Conservation (phyloP, 1,284 basidiomycete species). For the Rugosomyces carneus region DNA sequence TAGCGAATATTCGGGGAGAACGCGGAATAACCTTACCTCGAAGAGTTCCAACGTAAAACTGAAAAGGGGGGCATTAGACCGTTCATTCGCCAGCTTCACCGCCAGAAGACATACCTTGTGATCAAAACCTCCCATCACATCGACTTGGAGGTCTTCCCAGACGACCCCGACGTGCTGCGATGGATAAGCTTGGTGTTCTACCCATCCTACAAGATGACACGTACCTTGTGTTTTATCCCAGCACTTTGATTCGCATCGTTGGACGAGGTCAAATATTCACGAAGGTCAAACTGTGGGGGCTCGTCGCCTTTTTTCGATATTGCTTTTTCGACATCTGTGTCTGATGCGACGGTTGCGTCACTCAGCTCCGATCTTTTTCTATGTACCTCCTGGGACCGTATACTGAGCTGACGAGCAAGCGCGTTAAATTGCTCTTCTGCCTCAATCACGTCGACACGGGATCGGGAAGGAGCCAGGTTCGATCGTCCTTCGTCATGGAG, state of each 20-base stretch:
- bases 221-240: slow-evolving; percentile 72
- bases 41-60: slow-evolving; percentile 66
- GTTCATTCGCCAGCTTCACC: neutral
- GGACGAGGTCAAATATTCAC: slow-evolving; percentile 68
- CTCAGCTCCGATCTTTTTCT: slow-evolving; percentile 14
- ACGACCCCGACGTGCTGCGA: slow-evolving; percentile 67
- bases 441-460: slow-evolving; percentile 34
- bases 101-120: slow-evolving; percentile 40
- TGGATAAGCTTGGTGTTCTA: neutral
- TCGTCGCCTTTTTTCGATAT: slow-evolving; percentile 39
- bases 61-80: neutral
- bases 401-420: slow-evolving; percentile 35
- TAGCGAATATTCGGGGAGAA: slow-evolving; percentile 2
- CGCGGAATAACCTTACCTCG: slow-evolving; percentile 33
- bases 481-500: slow-evolving; percentile 19
- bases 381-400: slow-evolving; percentile 18
- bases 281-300: slow-evolving; percentile 53
- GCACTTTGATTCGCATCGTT: slow-evolving; percentile 62
- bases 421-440: slow-evolving; percentile 52
- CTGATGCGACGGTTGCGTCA: slow-evolving; percentile 12
- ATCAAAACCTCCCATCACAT: slow-evolving; percentile 58
- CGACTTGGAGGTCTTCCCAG: slow-evolving; percentile 72
- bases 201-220: slow-evolving; percentile 1
- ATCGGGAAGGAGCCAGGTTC: slow-evolving; percentile 4
- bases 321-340: slow-evolving; percentile 30